Percentiles rank a stretch among this genome's conserved stretches.
Evolutionary conservation across 1,139 yeast species (phyloP).

Genomic region (Suhomyces bribrorum): DNA sequence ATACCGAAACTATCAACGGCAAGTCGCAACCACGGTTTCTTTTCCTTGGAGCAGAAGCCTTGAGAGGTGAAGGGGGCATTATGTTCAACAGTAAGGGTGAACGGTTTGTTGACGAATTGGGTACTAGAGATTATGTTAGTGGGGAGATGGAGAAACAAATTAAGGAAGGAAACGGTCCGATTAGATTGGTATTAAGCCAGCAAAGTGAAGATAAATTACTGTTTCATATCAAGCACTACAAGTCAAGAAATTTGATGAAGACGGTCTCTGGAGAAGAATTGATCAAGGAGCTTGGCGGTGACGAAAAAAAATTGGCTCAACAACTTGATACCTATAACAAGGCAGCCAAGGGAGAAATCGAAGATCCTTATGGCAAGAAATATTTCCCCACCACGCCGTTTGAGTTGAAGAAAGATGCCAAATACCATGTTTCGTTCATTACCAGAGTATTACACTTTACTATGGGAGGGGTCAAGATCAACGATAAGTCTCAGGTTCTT

Average conservation of each 20-base stretch:
- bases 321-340: conserved; percentile 47
- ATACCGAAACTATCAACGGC: conserved; percentile 46
- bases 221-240: conserved; percentile 66
- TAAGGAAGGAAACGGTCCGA: conserved; percentile 50
- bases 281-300: conserved; percentile 44
- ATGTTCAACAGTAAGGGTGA: conserved; percentile 62
- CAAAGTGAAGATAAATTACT: conserved; percentile 46
- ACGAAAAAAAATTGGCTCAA: conserved; percentile 27
- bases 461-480: conserved; percentile 81
- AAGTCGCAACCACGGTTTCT: conserved; percentile 51
- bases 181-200: conserved; percentile 49
- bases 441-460: conserved; percentile 84
- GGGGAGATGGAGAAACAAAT: conserved; percentile 54
- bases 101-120: conserved; percentile 71
- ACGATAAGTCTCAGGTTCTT: conserved; percentile 57
- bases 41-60: conserved; percentile 76
- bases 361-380: conserved; percentile 52
- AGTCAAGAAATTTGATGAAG: conserved; percentile 64
- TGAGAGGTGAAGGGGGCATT: conserved; percentile 77
- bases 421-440: conserved; percentile 54
- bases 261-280: conserved; percentile 52
- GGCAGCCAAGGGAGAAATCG: conserved; percentile 44
- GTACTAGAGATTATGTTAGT: conserved; percentile 69
- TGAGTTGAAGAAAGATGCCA: conserved; percentile 29
- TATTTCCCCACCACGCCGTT: conserved; percentile 55